Evolutionary conservation across 2,329 filamentous ascomycete genomes (phyloP), one percentile per base, ranked within the genome.

Genomic region (Raffaelea ambrosiae): DNA sequence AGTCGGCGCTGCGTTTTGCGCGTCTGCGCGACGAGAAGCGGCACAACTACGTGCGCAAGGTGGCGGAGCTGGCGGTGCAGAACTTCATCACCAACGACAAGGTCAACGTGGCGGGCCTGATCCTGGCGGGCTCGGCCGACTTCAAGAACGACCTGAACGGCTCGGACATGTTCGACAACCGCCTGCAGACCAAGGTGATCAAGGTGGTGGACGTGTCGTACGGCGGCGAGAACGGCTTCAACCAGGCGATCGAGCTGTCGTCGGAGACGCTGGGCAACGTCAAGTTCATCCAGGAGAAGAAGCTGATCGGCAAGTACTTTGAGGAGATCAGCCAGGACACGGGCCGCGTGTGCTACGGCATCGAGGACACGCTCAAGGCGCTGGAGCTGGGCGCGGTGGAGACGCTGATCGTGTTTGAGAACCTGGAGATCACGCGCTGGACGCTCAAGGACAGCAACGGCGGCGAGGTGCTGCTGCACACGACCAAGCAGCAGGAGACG

Each of bases 271-370:
- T 98, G 43, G 87, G 90, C 69, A 98, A 97, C 65, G 93, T 98
- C 79, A 98, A 98, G 73, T 98, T 98, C 68, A 96, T 98, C 66
- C 93, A 98, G 71, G 93, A 98, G 79, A 98, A 98, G 85, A 98
- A 96, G 75, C 82, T 98, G 54, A 98, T 98, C 63, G 91, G 91
- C 66, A 89, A 87, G 65, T 98, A 98, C 76, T 98, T 98, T 61
- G 90, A 98, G 66, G 91, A 98, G 70, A 97, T 98, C 62, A 95
- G 88, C 66, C 89, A 95, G 69, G 93, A 98, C 64, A 95, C 86
- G 46, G 93, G 93, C 58, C 93, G 89, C 64, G 83, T 98, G 58
- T 98, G 93, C 76, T 98, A 98, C 67, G 89, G 93, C 76, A 84
- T 98, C 53, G 93, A 97, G 2, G 94, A 98, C 65, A 98, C 93